Base-by-base conservation (phyloP, 1,284 basidiomycete species). In the Cryptococcus wingfieldii region DNA sequence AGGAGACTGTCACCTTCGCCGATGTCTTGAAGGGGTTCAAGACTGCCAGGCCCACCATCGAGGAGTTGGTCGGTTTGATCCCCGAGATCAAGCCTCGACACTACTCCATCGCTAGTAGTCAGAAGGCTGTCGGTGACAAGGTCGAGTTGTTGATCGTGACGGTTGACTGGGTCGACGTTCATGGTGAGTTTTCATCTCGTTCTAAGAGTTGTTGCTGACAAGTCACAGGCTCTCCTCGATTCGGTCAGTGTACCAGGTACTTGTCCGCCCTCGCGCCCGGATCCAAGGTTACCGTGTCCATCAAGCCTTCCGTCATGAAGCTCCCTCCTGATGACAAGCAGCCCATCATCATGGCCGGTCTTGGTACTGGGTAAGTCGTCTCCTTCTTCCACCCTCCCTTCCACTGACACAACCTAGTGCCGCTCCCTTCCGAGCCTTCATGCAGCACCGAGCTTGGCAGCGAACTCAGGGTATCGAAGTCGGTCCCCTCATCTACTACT, bases 231-330 rank as follows among this genome's bases (percentile, higher is more conserved):
- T 80, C 84, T 46, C 81, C 81, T 28, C 85, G 90, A 61, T 96
- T 84, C 77, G 95, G 95, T 39, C 95, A 98, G 79, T 98, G 95
- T 77, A 98, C 96, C 3, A 84, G 93, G 63, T 98, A 98, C 78
- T 86, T 98, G 42, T 86, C 88, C 27, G 84, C 83, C 42, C 83
- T 98, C 53, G 83, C 83, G 70, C 77, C 87, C 27, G 96, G 96
- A 37, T 88, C 90, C 76, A 87, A 94, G 78, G 92, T 98, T 37
- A 98, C 94, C 1, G 95, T 97, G 16, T 97, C 93, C 18, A 88
- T 98, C 79, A 97, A 97, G 79, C 96, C 96, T 23, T 95, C 91
- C 70, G 95, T 98, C 48, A 98, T 98, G 95, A 98, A 97, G 84
- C 81, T 96, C 10, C 95, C 96, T 55, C 87, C 88, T 4, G 82